Evolutionary conservation across 2,329 filamentous ascomycete species (phyloP), one percentile per base, ranked within the genome.

Genomic region (Lachnellula suecica): DNA sequence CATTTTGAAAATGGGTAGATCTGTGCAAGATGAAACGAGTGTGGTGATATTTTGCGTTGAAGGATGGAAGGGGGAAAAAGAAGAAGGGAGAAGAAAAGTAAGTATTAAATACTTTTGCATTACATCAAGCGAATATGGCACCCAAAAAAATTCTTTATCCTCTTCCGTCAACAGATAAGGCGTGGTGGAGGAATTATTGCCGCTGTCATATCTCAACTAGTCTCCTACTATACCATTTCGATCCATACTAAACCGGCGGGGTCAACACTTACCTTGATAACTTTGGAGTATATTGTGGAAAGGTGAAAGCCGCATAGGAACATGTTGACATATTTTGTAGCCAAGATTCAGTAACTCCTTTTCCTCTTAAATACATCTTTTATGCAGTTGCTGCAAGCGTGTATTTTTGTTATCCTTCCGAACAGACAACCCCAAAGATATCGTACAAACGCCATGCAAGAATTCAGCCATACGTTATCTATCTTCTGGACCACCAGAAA

Each of bases 401-500:
- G 59, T 59, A 61, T 59, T 61, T 56, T 57, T 51, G 51, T 57
- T 41, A 54, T 62, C 49, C 56, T 59, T 53, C 54, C 54, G 51
- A 60, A 56, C 48, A 54, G 51, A 58, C 52, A 57, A 58, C 40
- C 47, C 59, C 54, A 57, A 56, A 63, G 37, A 62, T 66, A 65
- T 66, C 59, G 57, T 64, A 64, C 63, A 66, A 62, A 64, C 58
- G 58, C 56, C 57, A 63, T 56, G 47, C 55, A 64, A 61, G 50
- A 34, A 54, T 51, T 44, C 45, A 51, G 42, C 31, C 48, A 54
- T 42, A 54, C 56, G 56, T 61, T 68, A 69, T 55, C 64, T 67
- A 53, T 88, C 85, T 63, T 89, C 86, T 41, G 84, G 83, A 56
- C 81, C 72, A 29, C 84, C 84, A 54, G 85, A 88, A 69, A 91